A percentile compares a stretch with the other conserved stretches of the same genome.
These are phyloP conservation scores for Coniochaeta pulveracea DNA, from an alignment of 2,329 filamentous ascomycete genomes.

Conservation along the genomic window DNA sequence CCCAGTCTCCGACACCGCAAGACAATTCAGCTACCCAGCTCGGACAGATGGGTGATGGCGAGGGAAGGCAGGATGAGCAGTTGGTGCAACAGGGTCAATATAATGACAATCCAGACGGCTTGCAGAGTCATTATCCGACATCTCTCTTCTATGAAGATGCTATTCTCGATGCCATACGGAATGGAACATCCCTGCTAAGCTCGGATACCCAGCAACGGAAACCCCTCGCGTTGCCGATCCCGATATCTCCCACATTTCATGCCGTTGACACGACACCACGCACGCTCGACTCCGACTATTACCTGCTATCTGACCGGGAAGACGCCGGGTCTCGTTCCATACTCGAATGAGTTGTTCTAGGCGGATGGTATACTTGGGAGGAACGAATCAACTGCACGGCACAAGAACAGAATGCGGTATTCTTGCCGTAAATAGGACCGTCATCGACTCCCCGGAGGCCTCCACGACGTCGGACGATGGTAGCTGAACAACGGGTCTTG, in stretches of 20 bases:
- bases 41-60: neutral
- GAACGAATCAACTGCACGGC: neutral
- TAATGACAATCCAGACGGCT: neutral
- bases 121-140: slow-evolving; percentile 2
- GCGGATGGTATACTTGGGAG: too few relatives aligned
- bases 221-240: neutral
- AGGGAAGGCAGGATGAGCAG: slow-evolving; percentile 1
- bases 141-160: slow-evolving; percentile 2
- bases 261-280: neutral
- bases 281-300: neutral
- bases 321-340: neutral
- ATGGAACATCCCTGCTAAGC: neutral
- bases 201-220: neutral
- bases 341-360: neutral
- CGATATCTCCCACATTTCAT: slow-evolving; percentile 1
- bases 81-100: neutral
- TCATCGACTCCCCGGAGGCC: neutral
- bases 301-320: slow-evolving; percentile 1
- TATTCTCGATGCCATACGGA: slow-evolving; percentile 1
- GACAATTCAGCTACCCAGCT: neutral
- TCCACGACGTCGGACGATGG: too few relatives aligned
- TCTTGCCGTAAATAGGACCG: slow-evolving; percentile 1
- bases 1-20: neutral
- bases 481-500: too few relatives aligned
- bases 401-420: neutral